Conservation (phyloP, 1,284 basidiomycete genomes). For the Pholiota adiposa region DNA sequence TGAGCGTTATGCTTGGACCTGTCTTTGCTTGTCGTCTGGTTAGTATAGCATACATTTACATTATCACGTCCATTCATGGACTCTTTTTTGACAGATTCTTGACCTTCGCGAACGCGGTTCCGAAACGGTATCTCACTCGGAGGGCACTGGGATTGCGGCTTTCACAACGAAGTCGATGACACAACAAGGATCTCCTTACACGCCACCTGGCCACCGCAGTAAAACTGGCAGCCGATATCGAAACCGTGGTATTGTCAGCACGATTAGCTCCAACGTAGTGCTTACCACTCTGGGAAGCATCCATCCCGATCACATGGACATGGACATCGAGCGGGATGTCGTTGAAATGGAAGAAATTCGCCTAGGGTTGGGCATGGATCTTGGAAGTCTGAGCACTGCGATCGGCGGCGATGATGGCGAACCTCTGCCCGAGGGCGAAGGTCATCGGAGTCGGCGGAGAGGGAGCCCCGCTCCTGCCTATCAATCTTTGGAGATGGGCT, state of each 20-base stretch:
- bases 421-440: conserved; percentile 44
- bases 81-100: conserved; percentile 53
- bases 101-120: conserved; percentile 78
- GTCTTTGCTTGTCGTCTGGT: conserved; percentile 77
- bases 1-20: conserved; percentile 84
- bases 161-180: conserved; percentile 64
- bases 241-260: conserved; percentile 44
- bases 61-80: neutral
- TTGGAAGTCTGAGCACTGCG: conserved; percentile 48
- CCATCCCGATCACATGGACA: conserved; percentile 48
- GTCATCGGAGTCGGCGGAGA: conserved; percentile 36
- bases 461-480: conserved; percentile 58
- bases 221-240: conserved; percentile 44
- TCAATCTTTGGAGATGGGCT: conserved; percentile 54
- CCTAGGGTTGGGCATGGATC: conserved; percentile 46
- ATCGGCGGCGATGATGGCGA: conserved; percentile 53
- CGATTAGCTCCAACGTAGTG: conserved; percentile 62
- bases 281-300: conserved; percentile 72
- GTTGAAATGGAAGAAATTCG: conserved; percentile 59
- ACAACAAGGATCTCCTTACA: conserved; percentile 53
- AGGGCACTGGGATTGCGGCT: conserved; percentile 61
- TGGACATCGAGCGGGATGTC: conserved; percentile 54
- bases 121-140: conserved; percentile 71
- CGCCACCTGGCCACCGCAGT: conserved; percentile 47
- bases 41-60: conserved; percentile 23